Conservation (phyloP, 345 rosid genomes). For the Carallia pectinifolia region DNA sequence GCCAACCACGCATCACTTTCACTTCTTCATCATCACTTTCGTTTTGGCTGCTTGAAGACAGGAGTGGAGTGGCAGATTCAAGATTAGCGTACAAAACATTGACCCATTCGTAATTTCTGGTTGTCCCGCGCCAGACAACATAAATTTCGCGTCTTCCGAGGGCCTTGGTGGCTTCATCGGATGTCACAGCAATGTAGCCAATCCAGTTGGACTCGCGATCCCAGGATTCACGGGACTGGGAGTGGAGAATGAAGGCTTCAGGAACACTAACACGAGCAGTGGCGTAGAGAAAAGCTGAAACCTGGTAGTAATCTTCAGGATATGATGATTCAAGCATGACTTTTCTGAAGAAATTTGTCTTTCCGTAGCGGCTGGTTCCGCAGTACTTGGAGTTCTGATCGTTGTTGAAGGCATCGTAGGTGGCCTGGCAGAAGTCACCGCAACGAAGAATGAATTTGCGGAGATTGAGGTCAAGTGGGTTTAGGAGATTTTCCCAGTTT, state of each 20-base stretch:
- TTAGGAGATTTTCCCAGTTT: conserved; percentile 67
- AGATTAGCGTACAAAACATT: conserved; percentile 58
- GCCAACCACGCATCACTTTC: conserved; percentile 83
- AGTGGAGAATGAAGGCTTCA: conserved; percentile 63
- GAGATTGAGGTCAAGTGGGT: conserved; percentile 68
- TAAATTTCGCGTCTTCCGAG: conserved; percentile 76
- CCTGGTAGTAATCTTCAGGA: conserved; percentile 44
- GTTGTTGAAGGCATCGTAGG: conserved; percentile 87
- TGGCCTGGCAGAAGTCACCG: conserved; percentile 90
- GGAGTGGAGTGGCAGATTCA: conserved; percentile 38
- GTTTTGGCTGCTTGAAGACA: conserved; percentile 38
- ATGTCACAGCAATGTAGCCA: conserved; percentile 73
- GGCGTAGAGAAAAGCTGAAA: conserved; percentile 63
- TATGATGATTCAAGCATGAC: conserved; percentile 55
- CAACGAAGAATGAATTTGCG: conserved; percentile 69
- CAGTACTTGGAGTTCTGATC: conserved; percentile 82
- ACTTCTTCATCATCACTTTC: conserved; percentile 41
- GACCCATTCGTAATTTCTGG: conserved; percentile 81
- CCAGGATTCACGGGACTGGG: conserved; percentile 73
- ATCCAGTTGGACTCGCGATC: conserved; percentile 98
- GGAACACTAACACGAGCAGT: conserved; percentile 63
- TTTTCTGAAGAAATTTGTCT: conserved; percentile 51
- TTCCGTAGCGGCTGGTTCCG: conserved; percentile 83
- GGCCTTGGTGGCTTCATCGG: conserved; percentile 45
- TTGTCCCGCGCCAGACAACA: conserved; percentile 71